These are phyloP conservation scores for Halteria grandinella DNA, from an alignment of 73 alveolate species.

Conservation along the genomic window DNA sequence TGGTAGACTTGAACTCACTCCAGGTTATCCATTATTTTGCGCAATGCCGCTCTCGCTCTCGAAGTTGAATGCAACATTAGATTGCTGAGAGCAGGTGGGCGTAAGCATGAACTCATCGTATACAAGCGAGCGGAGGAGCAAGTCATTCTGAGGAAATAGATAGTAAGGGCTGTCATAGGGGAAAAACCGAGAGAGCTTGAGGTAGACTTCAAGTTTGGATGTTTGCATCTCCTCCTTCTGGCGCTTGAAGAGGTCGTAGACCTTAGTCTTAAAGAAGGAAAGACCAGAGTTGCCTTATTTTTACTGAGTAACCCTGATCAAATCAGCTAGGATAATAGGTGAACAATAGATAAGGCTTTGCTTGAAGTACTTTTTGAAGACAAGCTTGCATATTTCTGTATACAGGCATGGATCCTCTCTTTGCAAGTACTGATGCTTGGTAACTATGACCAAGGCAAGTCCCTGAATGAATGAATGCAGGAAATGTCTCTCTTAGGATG, in stretches of 20 bases:
- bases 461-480: slow-evolving; percentile 25
- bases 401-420: not conserved
- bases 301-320: slow-evolving; percentile 7
- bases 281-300: slow-evolving; percentile 15
- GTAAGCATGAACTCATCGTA: no score
- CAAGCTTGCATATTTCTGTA: not conserved
- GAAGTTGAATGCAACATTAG: no score
- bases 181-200: slow-evolving; percentile 8
- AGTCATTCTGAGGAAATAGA: no score
- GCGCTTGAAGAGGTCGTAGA: not conserved
- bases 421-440: not conserved
- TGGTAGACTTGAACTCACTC: no score
- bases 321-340: slow-evolving; percentile 5
- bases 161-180: slow-evolving; percentile 4
- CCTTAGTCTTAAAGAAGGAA: not conserved
- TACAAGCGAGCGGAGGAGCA: no score
- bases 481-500: slow-evolving; percentile 1
- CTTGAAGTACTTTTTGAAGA: slow-evolving; percentile 7
- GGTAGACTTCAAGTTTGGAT: slow-evolving; percentile 2
- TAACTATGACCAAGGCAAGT: not conserved
- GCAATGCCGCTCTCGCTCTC: no score
- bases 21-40: no score
- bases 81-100: no score
- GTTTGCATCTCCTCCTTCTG: slow-evolving; percentile 10
- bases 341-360: not conserved